Conservation (phyloP, 176 grass and related monocot species). For the Alloteropsis semialata region DNA sequence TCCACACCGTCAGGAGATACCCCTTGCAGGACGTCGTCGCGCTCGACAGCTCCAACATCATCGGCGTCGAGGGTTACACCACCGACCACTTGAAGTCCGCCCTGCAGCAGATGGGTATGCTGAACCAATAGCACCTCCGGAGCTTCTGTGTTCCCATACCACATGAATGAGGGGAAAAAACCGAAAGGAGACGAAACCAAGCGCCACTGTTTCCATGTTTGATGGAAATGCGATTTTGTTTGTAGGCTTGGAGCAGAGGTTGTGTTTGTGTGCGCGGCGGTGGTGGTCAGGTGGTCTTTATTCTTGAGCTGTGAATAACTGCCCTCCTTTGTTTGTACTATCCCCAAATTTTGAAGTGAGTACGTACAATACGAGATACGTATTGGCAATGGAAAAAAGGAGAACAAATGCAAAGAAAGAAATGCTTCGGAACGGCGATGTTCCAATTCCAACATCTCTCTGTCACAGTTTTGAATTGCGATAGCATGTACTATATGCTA, state of each 20-base stretch:
- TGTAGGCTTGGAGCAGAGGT: conserved; percentile 35
- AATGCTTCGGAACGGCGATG: neutral
- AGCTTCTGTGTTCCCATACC: neutral
- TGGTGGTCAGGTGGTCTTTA: neutral
- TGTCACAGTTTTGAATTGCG: too few species aligned
- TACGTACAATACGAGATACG: neutral
- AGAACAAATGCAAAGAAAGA: neutral
- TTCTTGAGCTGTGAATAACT: conserved; percentile 52
- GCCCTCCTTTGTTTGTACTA: conserved; percentile 22
- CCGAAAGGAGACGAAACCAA: conserved; percentile 1
- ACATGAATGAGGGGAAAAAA: neutral
- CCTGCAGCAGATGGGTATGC: conserved; percentile 48
- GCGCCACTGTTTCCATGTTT: conserved; percentile 30
- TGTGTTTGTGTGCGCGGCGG: neutral
- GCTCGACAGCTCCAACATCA: conserved; percentile 71
- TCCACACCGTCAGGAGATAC: conserved; percentile 63
- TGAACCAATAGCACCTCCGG: conserved; percentile 4
- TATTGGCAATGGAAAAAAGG: conserved; percentile 9
- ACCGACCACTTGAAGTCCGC: conserved; percentile 47
- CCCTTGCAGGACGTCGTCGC: conserved; percentile 76
- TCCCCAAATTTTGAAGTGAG: conserved; percentile 42
- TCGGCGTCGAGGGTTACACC: conserved; percentile 41
- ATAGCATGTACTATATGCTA: too few species aligned
- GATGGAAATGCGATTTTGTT: conserved; percentile 57
- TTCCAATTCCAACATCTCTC: too few species aligned